phyloP scores from a whole-genome alignment of 345 rosid species.

The Diplotaxis tenuifolia region DNA sequence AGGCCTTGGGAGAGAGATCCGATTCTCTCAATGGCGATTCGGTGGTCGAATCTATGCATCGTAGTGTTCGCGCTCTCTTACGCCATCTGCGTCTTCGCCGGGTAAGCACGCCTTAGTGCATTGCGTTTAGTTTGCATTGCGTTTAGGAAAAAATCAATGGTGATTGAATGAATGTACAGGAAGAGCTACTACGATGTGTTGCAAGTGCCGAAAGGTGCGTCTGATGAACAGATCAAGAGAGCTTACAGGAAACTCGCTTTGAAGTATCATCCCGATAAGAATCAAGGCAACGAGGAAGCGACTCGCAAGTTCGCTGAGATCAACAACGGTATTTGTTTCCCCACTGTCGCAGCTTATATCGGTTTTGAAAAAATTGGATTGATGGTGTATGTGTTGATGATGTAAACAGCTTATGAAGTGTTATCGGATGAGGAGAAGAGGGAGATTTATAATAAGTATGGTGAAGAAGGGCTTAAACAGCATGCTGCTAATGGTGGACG shows the following conservation, averaged over 20 bases:
- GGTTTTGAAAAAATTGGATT: no score
- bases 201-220: slow-evolving; percentile 89
- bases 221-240: slow-evolving; percentile 97
- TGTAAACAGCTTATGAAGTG: slow-evolving; percentile 86
- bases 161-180: slow-evolving; percentile 42
- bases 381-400: slow-evolving; percentile 13
- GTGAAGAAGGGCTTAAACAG: slow-evolving; percentile 97
- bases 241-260: slow-evolving; percentile 94
- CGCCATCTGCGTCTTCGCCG: slow-evolving; percentile 51
- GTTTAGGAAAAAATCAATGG: no score
- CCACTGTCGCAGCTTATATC: neutral
- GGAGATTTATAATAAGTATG: slow-evolving; percentile 74
- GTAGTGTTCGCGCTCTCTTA: slow-evolving; percentile 53
- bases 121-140: neutral
- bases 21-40: slow-evolving; percentile 61
- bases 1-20: slow-evolving; percentile 42
- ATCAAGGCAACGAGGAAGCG: slow-evolving; percentile 93
- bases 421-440: slow-evolving; percentile 90
- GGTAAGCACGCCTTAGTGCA: slow-evolving; percentile 37
- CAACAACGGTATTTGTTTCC: slow-evolving; percentile 57
- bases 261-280: slow-evolving; percentile 99
- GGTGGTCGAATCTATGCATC: slow-evolving; percentile 42
- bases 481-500: slow-evolving; percentile 85
- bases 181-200: slow-evolving; percentile 88
- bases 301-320: slow-evolving; percentile 85